Percentiles rank a stretch among this genome's conserved stretches.
Evolutionary conservation across 1,139 yeast genomes (phyloP).

Genomic region (Yamadazyma siamensis): DNA sequence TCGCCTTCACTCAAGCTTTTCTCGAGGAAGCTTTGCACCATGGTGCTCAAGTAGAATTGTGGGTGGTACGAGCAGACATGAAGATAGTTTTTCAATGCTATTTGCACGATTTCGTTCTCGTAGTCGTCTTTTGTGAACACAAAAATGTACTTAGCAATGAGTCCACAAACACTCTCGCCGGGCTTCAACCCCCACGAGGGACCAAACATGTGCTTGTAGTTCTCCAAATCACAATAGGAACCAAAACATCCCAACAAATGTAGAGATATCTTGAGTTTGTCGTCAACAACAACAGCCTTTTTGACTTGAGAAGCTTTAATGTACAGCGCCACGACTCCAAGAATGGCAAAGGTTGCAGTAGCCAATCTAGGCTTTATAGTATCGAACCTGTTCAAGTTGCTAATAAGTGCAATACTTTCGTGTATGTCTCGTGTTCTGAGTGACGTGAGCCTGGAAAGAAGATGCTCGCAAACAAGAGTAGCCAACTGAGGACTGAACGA

Average conservation of each 20-base stretch:
- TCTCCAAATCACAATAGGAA: slow-evolving; percentile 58
- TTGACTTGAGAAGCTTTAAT: slow-evolving; percentile 21
- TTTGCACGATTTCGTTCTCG: slow-evolving; percentile 33
- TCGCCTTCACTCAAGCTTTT: slow-evolving; percentile 35
- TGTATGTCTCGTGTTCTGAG: slow-evolving; percentile 56
- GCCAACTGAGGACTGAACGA: neutral
- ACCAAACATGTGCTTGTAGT: slow-evolving; percentile 37
- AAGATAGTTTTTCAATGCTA: slow-evolving; percentile 57
- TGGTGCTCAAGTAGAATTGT: slow-evolving; percentile 53
- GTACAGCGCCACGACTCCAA: slow-evolving; percentile 46
- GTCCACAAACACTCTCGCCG: slow-evolving; percentile 53
- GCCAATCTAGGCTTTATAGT: slow-evolving; percentile 49
- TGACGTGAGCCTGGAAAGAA: slow-evolving; percentile 41
- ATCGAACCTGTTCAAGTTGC: slow-evolving; percentile 49
- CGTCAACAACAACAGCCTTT: slow-evolving; percentile 25
- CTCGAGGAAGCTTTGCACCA: slow-evolving; percentile 54
- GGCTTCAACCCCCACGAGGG: slow-evolving; percentile 41
- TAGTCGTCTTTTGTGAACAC: slow-evolving; percentile 39
- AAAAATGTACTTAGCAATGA: slow-evolving; percentile 54
- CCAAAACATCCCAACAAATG: slow-evolving; percentile 70
- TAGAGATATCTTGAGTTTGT: slow-evolving; percentile 53
- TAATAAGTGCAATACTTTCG: slow-evolving; percentile 66
- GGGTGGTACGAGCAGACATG: slow-evolving; percentile 60
- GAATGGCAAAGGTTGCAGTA: slow-evolving; percentile 59
- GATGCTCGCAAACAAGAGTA: neutral